phyloP scores from a whole-genome alignment of 2,329 filamentous ascomycete species.

The Cladobotryum protrusum region DNA sequence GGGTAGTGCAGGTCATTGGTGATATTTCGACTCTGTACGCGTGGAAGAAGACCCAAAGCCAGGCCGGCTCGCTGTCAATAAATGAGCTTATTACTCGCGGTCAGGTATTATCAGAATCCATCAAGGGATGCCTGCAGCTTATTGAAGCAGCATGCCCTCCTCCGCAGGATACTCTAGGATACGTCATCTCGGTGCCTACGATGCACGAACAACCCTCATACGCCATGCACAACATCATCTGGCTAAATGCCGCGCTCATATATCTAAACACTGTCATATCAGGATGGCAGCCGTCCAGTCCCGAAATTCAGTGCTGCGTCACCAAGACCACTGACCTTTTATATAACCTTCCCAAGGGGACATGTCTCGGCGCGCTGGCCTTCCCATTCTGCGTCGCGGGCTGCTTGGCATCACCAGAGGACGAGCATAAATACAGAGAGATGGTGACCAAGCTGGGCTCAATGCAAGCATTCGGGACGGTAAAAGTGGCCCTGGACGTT shows the following conservation, averaged over 20 bases:
- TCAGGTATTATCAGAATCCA: conserved; percentile 31
- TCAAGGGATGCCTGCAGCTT: conserved; percentile 26
- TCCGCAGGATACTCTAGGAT: not conserved
- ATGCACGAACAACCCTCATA: conserved; percentile 17
- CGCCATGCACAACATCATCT: conserved; percentile 32
- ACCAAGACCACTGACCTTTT: conserved; percentile 30
- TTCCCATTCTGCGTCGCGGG: conserved; percentile 39
- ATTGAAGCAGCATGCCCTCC: conserved; percentile 19
- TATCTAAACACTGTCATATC: conserved; percentile 44
- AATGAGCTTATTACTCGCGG: conserved; percentile 41
- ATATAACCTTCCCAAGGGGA: conserved; percentile 22
- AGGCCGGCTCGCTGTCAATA: conserved; percentile 37
- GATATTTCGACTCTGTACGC: conserved; percentile 47
- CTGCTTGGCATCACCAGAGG: conserved; percentile 32
- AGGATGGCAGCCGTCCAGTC: conserved; percentile 44
- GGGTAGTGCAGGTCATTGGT: conserved; percentile 48
- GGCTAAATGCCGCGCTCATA: conserved; percentile 41
- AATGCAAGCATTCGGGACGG: conserved; percentile 39
- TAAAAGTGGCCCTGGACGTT: conserved; percentile 36
- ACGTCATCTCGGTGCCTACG: conserved; percentile 14
- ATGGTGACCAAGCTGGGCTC: conserved; percentile 36
- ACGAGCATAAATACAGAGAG: conserved; percentile 37
- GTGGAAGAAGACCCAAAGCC: conserved; percentile 47
- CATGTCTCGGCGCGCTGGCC: conserved; percentile 30
- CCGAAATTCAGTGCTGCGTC: conserved; percentile 33